Base-by-base conservation (phyloP, 2,329 filamentous ascomycete species). In the Colletotrichum noveboracense region DNA sequence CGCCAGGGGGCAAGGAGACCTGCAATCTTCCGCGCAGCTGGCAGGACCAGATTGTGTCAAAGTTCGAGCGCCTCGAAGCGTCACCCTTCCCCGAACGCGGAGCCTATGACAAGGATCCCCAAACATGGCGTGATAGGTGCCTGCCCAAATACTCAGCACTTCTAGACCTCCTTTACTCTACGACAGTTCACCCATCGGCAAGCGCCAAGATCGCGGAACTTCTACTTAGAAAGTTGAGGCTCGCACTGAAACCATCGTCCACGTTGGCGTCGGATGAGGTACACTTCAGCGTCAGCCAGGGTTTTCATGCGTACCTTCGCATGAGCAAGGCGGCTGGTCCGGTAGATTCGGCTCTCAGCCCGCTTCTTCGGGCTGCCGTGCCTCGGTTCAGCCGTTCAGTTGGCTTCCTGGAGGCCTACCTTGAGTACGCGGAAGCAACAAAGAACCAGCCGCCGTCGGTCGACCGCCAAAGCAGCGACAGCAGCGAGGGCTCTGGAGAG, bases 221-320 rank as follows among this genome's bases (percentile, higher is more conserved):
- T 36, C 84, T 95, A 26, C 88, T 94, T 43, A 88, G 90, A 71
- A 94, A 94, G 80, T 83, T 95, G 52, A 91, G 92, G 78, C 88
- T 93, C 28, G 92, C 93, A 0, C 85, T 95, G 60, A 87, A 91
- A 24, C 91, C 92, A 9, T 91, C 91, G 3, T 89, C 89, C 7
- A 88, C 89, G 13, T 84, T 92, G 67, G 88, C 89, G 3, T 91
- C 90, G 5, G 90, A 93, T 77, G 90, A 93, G 80, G 90, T 92
- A n/a, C 89, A 91, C 43, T 95, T 97, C 78, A 94, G 95, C 66
- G 89, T 93, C 73, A 94, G 94, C 12, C 92, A 93, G 78, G 95
- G 94, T 0, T 95, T 97, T 80, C 91, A 91, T 74, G 91, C 93
- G 6, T 95, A 96, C 79, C 87, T 95, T 30, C 88, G 91, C 65